Evolutionary conservation across 805 yeast genomes (phyloP).

Genomic region (Scheffersomyces ergatensis): DNA sequence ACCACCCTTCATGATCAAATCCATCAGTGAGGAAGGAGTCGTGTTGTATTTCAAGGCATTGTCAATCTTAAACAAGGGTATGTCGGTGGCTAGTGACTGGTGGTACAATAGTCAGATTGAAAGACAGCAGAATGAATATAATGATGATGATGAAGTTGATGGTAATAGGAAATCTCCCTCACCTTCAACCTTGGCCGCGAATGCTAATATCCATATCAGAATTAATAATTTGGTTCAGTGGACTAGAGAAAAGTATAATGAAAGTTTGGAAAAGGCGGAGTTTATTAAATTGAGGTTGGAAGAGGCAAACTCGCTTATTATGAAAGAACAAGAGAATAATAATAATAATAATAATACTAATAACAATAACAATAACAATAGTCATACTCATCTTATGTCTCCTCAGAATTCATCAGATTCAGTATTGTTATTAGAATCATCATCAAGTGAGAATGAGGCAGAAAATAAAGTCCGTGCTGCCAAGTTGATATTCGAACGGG

Average conservation of each 20-base stretch:
- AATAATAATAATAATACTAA: too few species aligned
- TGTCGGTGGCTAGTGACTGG: constrained; percentile 86
- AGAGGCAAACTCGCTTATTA: constrained; percentile 42
- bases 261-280: constrained; percentile 86
- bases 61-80: constrained; percentile 78
- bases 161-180: neutral
- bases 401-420: neutral
- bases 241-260: constrained; percentile 87
- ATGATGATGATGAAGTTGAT: constrained; percentile 6
- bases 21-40: constrained; percentile 81
- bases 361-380: too few species aligned
- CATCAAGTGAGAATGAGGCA: neutral
- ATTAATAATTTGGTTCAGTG: constrained; percentile 81
- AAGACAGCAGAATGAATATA: constrained; percentile 25
- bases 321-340: constrained; percentile 15
- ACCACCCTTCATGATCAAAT: constrained; percentile 55
- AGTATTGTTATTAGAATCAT: neutral
- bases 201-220: constrained; percentile 27
- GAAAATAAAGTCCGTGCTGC: constrained; percentile 58
- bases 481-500: constrained; percentile 85
- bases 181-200: constrained; percentile 8
- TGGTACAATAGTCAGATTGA: constrained; percentile 64
- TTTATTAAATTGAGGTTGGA: constrained; percentile 57
- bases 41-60: constrained; percentile 81
- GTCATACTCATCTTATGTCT: too few species aligned